Conservation (phyloP, 371 early-diverging fungal species). For the Rhizopus microsporus region DNA sequence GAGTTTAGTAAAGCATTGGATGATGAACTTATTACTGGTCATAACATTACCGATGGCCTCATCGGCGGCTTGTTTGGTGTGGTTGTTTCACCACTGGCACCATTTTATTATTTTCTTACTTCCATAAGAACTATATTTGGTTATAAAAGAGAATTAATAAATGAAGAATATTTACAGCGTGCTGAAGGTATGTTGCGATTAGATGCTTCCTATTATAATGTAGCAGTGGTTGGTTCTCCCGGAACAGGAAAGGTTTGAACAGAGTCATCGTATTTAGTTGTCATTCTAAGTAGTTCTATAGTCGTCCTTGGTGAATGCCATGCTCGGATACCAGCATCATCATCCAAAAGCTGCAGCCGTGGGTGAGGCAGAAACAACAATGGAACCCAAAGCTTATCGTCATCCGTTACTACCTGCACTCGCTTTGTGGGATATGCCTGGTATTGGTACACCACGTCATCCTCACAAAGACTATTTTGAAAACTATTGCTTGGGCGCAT, state of each 20-base stretch:
- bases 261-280: background rate
- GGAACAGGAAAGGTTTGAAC: conserved; percentile 37
- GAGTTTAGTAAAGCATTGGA: conserved; percentile 25
- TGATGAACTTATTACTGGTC: conserved; percentile 24
- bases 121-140: conserved; percentile 25
- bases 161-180: conserved; percentile 16
- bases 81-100: conserved; percentile 28
- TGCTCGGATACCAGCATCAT: conserved; percentile 28
- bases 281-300: conserved; percentile 1
- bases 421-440: conserved; percentile 39
- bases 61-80: conserved; percentile 33
- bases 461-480: conserved; percentile 28
- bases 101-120: conserved; percentile 26
- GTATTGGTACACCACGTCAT: conserved; percentile 20
- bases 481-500: conserved; percentile 27
- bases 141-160: background rate
- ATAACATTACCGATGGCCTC: conserved; percentile 17
- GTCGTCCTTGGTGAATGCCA: conserved; percentile 36
- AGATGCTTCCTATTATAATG: conserved; percentile 25
- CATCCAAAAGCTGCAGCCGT: conserved; percentile 27
- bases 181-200: conserved; percentile 19
- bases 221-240: conserved; percentile 30
- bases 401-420: conserved; percentile 25
- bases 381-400: conserved; percentile 22
- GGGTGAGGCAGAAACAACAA: conserved; percentile 28